These are phyloP conservation scores for Dysphania ambrosioides DNA, from an alignment of 148 eudicot genomes.

Conservation along the genomic window DNA sequence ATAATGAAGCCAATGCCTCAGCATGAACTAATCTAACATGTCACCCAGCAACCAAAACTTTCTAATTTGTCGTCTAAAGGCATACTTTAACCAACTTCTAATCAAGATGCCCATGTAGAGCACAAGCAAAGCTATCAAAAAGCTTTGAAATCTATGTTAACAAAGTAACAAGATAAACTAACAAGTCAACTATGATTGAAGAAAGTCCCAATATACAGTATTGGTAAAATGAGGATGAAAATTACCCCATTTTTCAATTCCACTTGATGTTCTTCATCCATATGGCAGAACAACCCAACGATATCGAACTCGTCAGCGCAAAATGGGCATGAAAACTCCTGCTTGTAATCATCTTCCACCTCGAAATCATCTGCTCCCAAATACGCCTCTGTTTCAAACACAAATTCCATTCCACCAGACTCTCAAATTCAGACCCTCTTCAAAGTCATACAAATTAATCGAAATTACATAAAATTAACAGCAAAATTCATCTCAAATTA, in stretches of 20 bases:
- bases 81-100: background rate
- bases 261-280: constrained; percentile 81
- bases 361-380: constrained; percentile 56
- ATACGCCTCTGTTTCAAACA: constrained; percentile 45
- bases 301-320: constrained; percentile 86
- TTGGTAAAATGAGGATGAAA: background rate
- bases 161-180: background rate
- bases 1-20: background rate
- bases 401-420: background rate
- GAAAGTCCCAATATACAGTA: background rate
- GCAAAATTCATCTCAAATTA: constrained; percentile 9
- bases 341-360: constrained; percentile 60
- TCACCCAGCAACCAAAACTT: background rate
- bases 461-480: background rate
- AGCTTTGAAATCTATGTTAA: background rate
- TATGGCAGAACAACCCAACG: constrained; percentile 89
- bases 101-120: background rate
- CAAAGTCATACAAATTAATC: too few species aligned
- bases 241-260: constrained; percentile 87
- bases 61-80: too few species aligned
- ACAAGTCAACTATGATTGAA: background rate
- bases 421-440: background rate
- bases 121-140: background rate
- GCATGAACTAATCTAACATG: background rate
- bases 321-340: constrained; percentile 86